A percentile compares a stretch with the other conserved stretches of the same genome.
Evolutionary conservation across 1,284 basidiomycete species (phyloP).

Genomic region (Cystobasidiaceae sp.): DNA sequence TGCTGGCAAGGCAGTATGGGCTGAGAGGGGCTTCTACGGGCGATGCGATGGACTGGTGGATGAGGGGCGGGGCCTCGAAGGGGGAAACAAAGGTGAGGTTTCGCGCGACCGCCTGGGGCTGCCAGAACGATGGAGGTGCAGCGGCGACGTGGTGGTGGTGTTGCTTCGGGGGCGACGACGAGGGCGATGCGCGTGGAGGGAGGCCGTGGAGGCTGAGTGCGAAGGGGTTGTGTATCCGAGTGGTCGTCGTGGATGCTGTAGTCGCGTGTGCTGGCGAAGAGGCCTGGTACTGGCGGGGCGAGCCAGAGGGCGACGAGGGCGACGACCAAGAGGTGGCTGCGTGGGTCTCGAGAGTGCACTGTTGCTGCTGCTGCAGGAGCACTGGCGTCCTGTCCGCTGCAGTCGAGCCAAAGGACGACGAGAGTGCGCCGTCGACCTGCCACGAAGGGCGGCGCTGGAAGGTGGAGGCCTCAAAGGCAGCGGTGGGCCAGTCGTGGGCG

Average conservation of each 20-base stretch:
- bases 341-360: background rate
- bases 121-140: background rate
- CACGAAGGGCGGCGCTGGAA: slow-evolving; percentile 9
- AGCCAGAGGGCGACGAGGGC: too few species aligned
- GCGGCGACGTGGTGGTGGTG: background rate
- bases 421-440: background rate
- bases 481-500: slow-evolving; percentile 5
- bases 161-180: too few species aligned
- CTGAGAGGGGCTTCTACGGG: slow-evolving; percentile 8
- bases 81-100: slow-evolving; percentile 5
- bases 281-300: too few species aligned
- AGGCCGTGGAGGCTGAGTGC: background rate
- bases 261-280: background rate
- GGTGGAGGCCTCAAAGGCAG: background rate
- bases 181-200: background rate
- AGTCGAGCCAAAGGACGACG: too few species aligned
- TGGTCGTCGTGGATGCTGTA: background rate
- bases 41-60: background rate
- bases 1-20: slow-evolving; percentile 8
- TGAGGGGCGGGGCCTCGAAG: background rate
- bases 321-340: too few species aligned
- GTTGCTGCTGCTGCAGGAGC: background rate
- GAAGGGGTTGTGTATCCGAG: slow-evolving; percentile 2
- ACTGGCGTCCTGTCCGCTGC: too few species aligned
- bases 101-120: too few species aligned